These are phyloP conservation scores for Zymoseptoria pseudotritici DNA, from an alignment of 2,329 filamentous ascomycete genomes.

Conservation along the genomic window DNA sequence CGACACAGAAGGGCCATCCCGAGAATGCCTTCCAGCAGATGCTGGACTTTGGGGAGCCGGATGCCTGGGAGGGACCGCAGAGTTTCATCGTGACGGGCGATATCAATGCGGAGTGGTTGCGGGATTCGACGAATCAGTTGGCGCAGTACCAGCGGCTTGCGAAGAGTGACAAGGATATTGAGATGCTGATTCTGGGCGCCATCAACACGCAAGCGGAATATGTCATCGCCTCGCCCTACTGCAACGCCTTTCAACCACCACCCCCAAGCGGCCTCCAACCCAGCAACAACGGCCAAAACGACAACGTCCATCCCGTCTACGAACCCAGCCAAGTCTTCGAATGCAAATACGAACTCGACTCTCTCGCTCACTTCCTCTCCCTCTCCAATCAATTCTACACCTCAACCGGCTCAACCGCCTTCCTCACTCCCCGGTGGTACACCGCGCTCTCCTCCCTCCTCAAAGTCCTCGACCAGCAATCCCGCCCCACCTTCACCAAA, in stretches of 20 bases:
- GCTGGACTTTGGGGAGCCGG: conserved; percentile 17
- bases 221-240: conserved; percentile 90
- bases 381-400: conserved; percentile 81
- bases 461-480: conserved; percentile 68
- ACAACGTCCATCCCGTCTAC: conserved; percentile 77
- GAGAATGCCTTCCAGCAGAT: conserved; percentile 32
- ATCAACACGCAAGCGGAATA: conserved; percentile 96
- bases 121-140: conserved; percentile 89
- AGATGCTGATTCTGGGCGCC: conserved; percentile 76
- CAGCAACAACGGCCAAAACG: conserved; percentile 71
- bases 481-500: conserved; percentile 69
- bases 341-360: conserved; percentile 98
- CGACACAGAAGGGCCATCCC: conserved; percentile 31
- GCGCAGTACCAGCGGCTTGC: conserved; percentile 81
- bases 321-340: conserved; percentile 84
- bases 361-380: conserved; percentile 81
- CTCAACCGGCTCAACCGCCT: conserved; percentile 68
- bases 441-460: conserved; percentile 68
- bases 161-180: conserved; percentile 69
- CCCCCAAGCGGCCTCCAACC: conserved; percentile 67
- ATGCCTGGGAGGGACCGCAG: conserved; percentile 70
- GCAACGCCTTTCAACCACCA: conserved; percentile 96
- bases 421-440: conserved; percentile 72
- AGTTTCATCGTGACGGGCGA: conserved; percentile 84
- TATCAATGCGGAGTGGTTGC: conserved; percentile 87